Conservation (phyloP, 2,329 filamentous ascomycete genomes). For the Shiraia bambusicola region DNA sequence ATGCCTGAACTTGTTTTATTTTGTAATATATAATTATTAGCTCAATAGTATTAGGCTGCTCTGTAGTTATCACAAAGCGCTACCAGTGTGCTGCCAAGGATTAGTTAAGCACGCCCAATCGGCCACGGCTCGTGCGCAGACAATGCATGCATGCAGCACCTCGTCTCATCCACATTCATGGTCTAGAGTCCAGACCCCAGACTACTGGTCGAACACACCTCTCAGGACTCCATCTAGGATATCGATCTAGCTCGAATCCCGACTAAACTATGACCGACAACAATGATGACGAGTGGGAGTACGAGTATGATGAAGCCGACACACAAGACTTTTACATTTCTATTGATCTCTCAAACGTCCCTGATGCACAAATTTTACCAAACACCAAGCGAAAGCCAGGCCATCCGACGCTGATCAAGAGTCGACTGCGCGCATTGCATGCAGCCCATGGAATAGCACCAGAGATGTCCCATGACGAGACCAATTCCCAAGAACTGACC, state of each 20-base stretch:
- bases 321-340: slow-evolving; percentile 63
- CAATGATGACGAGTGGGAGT: slow-evolving; percentile 58
- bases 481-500: slow-evolving; percentile 13
- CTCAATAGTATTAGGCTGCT: too few species aligned
- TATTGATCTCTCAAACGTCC: slow-evolving; percentile 56
- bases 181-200: too few species aligned
- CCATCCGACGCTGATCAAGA: slow-evolving; percentile 32
- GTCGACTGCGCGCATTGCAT: slow-evolving; percentile 31
- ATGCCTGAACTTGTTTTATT: slow-evolving; percentile 15
- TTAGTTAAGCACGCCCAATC: neutral
- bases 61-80: too few species aligned
- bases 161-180: too few species aligned
- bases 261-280: slow-evolving; percentile 19
- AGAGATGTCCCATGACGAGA: slow-evolving; percentile 7
- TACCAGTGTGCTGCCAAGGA: neutral
- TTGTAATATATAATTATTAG: slow-evolving; percentile 6
- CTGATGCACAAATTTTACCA: slow-evolving; percentile 18
- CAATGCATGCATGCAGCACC: too few species aligned
- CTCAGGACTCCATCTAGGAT: too few species aligned
- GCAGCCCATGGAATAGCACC: slow-evolving; percentile 21
- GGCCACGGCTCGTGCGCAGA: neutral
- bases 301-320: slow-evolving; percentile 58
- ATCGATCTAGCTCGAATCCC: neutral
- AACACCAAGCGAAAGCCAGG: slow-evolving; percentile 20
- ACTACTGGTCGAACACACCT: too few species aligned